phyloP scores from a whole-genome alignment of 2,329 filamentous ascomycete genomes.

The Periconia sp. region DNA sequence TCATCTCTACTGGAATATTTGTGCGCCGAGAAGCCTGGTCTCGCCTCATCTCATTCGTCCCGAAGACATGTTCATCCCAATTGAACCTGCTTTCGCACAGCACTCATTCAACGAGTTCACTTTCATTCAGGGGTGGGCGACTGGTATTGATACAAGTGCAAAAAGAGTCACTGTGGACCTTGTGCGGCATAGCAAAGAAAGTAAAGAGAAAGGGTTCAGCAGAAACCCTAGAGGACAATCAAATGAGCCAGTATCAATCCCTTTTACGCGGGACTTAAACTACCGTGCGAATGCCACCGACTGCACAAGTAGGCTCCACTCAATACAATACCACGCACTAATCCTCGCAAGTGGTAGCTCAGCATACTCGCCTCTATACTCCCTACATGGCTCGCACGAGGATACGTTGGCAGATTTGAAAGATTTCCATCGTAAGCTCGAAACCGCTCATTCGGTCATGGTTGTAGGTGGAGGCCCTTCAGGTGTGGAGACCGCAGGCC shows the following conservation, averaged over 20 bases:
- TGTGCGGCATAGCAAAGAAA: conserved; percentile 7
- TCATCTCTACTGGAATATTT: conserved; percentile 49
- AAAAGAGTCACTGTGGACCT: conserved; percentile 31
- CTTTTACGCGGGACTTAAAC: conserved; percentile 1
- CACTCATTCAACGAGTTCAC: conserved; percentile 40
- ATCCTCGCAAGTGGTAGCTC: conserved; percentile 43
- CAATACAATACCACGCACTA: conserved; percentile 42
- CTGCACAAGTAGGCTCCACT: conserved; percentile 15
- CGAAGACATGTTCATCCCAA: conserved; percentile 37
- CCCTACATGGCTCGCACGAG: conserved; percentile 41
- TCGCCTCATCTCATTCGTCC: conserved; percentile 28
- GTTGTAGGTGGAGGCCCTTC: conserved; percentile 41
- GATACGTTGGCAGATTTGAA: conserved; percentile 37
- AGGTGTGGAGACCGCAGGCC: conserved; percentile 44
- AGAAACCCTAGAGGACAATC: not conserved
- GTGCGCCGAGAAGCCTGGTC: conserved; percentile 43
- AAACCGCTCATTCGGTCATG: conserved; percentile 34
- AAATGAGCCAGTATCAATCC: not conserved
- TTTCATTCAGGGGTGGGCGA: conserved; percentile 40
- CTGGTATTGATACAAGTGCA: conserved; percentile 27
- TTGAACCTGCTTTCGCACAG: conserved; percentile 36
- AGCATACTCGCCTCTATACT: conserved; percentile 37
- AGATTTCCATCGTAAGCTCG: conserved; percentile 33
- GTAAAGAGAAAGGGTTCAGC: not conserved
- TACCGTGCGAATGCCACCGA: conserved; percentile 3